Evolutionary conservation across 116 monocot species (phyloP).

Genomic region (Zostera marina): DNA sequence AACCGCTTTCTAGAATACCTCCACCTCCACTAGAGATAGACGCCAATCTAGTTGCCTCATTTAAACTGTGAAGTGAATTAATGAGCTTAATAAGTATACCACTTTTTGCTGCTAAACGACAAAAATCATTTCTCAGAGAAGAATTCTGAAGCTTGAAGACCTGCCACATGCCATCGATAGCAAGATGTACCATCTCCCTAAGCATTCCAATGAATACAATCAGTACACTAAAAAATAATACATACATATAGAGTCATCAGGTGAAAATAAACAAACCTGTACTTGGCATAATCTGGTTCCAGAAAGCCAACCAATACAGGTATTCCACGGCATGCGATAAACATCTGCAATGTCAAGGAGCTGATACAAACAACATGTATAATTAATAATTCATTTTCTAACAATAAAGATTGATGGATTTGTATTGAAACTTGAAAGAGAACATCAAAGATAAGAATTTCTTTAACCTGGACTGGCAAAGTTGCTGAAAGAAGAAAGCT

Average conservation of each 20-base stretch:
- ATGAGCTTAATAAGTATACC: conserved; percentile 81
- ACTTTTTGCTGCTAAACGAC: conserved; percentile 85
- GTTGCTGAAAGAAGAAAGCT: conserved; percentile 83
- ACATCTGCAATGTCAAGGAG: conserved; percentile 88
- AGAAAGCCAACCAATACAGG: conserved; percentile 83
- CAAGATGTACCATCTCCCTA: conserved; percentile 98
- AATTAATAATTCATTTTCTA: neutral
- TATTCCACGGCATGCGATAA: conserved; percentile 95
- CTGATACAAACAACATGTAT: conserved; percentile 15
- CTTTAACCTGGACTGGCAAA: conserved; percentile 81
- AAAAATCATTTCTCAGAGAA: conserved; percentile 61
- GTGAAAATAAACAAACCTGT: conserved; percentile 33
- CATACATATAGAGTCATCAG: neutral
- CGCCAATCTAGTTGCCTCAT: conserved; percentile 82
- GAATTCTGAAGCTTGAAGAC: conserved; percentile 73
- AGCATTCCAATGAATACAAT: conserved; percentile 2
- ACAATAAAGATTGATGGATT: too few species aligned
- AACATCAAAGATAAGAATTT: conserved; percentile 3
- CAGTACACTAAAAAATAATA: conserved; percentile 3
- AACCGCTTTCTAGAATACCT: conserved; percentile 36
- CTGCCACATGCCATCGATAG: conserved; percentile 97
- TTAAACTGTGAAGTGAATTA: conserved; percentile 85
- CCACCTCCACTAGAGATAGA: conserved; percentile 33
- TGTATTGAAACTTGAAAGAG: too few species aligned
- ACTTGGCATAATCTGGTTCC: conserved; percentile 97